Conservation (phyloP, 2,329 filamentous ascomycete genomes). For the Aspergillus ochraceus region DNA sequence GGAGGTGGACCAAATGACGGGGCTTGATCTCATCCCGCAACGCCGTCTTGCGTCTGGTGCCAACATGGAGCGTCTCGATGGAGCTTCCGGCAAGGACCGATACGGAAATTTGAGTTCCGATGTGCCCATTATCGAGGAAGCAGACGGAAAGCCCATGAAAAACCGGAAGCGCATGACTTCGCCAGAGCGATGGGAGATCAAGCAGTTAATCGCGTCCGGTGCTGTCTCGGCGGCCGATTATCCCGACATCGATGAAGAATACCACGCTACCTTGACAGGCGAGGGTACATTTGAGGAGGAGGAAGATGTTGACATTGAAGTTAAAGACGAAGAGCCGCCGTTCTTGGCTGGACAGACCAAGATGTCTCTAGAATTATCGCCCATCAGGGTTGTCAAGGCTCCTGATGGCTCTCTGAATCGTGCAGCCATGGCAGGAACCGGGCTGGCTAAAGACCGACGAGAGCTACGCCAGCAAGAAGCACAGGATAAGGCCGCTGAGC, state of each 20-base stretch:
- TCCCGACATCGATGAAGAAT: slow-evolving; percentile 91
- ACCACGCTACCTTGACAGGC: slow-evolving; percentile 80
- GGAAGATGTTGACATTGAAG: slow-evolving; percentile 95
- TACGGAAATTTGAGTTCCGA: slow-evolving; percentile 54
- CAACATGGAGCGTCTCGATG: slow-evolving; percentile 80
- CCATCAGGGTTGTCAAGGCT: slow-evolving; percentile 94
- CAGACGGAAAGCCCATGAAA: slow-evolving; percentile 54
- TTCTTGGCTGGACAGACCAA: slow-evolving; percentile 96
- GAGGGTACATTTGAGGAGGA: slow-evolving; percentile 89
- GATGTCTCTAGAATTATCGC: slow-evolving; percentile 89
- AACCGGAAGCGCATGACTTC: slow-evolving; percentile 93
- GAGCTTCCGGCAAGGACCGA: slow-evolving; percentile 53
- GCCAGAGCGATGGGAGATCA: slow-evolving; percentile 95
- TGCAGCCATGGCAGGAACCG: slow-evolving; percentile 89
- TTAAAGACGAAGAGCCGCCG: slow-evolving; percentile 92
- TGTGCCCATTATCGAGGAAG: slow-evolving; percentile 65
- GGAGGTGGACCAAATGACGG: slow-evolving; percentile 88
- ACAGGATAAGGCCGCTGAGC: slow-evolving; percentile 73
- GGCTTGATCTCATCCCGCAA: slow-evolving; percentile 78
- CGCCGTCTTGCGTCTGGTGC: slow-evolving; percentile 81
- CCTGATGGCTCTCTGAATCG: slow-evolving; percentile 98
- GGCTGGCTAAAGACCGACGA: slow-evolving; percentile 83
- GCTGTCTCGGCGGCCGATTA: slow-evolving; percentile 91
- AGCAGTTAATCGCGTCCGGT: slow-evolving; percentile 92
- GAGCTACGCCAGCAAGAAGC: slow-evolving; percentile 87